These are phyloP conservation scores for Sophora flavescens DNA, from an alignment of 306 rosid species.

Conservation along the genomic window DNA sequence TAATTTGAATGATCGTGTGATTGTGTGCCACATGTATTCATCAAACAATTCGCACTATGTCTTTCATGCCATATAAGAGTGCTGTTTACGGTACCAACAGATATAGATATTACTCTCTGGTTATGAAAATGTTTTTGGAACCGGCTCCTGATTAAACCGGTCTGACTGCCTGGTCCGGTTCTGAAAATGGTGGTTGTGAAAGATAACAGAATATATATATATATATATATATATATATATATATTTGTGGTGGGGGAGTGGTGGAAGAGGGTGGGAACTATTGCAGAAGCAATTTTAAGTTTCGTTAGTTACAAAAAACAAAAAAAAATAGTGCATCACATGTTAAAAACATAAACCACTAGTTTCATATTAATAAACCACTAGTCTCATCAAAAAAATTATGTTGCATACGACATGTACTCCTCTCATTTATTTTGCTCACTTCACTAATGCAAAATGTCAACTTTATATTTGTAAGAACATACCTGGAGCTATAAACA, in stretches of 20 bases:
- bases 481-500: slow-evolving; percentile 94
- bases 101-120: neutral
- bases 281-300: neutral
- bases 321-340: too few species aligned
- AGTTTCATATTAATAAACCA: neutral
- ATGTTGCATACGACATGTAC: neutral
- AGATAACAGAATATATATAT: neutral
- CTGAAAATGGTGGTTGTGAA: neutral
- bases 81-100: neutral
- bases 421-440: slow-evolving; percentile 21
- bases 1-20: too few species aligned
- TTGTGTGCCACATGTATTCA: too few species aligned
- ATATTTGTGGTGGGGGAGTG: neutral
- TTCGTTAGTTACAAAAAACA: neutral
- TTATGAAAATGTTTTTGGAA: neutral
- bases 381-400: neutral
- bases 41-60: too few species aligned
- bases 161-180: neutral
- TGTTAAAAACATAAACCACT: neutral
- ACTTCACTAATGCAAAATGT: slow-evolving; percentile 12
- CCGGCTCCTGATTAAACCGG: neutral
- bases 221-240: too few species aligned
- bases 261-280: neutral
- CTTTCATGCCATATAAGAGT: too few species aligned
- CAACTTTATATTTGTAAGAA: neutral